These are phyloP conservation scores for Esteya vermicola DNA, from an alignment of 2,329 filamentous ascomycete genomes.

Conservation along the genomic window DNA sequence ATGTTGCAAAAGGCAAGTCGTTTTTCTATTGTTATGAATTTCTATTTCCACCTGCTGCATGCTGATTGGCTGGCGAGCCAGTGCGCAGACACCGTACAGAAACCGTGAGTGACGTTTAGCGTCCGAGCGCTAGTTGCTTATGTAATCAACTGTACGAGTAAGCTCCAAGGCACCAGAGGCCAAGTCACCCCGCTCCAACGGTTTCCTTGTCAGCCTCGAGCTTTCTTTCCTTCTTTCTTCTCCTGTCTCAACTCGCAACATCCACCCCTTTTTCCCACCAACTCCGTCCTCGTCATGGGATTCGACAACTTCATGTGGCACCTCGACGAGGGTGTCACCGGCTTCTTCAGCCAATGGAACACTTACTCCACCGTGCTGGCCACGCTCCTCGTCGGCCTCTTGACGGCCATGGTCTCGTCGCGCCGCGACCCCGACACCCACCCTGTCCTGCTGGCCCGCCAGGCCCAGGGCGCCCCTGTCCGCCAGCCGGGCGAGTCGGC, in stretches of 20 bases:
- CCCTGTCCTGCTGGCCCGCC: constrained; percentile 76
- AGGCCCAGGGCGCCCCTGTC: constrained; percentile 64
- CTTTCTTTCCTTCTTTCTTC: background rate
- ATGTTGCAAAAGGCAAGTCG: background rate
- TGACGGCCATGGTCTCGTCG: constrained; percentile 57
- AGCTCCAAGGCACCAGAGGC: no score
- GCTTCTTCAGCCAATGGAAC: constrained; percentile 69
- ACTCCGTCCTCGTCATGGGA: constrained; percentile 19
- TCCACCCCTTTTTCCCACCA: no score
- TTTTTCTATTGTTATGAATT: background rate
- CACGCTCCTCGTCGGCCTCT: constrained; percentile 48
- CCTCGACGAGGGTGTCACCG: constrained; percentile 57
- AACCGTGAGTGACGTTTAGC: no score
- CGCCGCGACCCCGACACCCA: constrained; percentile 78
- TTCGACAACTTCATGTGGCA: constrained; percentile 46
- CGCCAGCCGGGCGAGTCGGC: constrained; percentile 76
- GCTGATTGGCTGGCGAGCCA: background rate
- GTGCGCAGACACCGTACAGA: no score
- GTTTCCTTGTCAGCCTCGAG: background rate
- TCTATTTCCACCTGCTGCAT: background rate
- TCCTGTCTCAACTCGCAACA: background rate
- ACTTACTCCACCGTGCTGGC: constrained; percentile 60
- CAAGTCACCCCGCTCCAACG: no score
- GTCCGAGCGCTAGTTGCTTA: no score
- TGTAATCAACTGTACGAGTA: no score